These are phyloP conservation scores for Eucalyptus urophylla DNA, from an alignment of 345 rosid species.

Conservation along the genomic window DNA sequence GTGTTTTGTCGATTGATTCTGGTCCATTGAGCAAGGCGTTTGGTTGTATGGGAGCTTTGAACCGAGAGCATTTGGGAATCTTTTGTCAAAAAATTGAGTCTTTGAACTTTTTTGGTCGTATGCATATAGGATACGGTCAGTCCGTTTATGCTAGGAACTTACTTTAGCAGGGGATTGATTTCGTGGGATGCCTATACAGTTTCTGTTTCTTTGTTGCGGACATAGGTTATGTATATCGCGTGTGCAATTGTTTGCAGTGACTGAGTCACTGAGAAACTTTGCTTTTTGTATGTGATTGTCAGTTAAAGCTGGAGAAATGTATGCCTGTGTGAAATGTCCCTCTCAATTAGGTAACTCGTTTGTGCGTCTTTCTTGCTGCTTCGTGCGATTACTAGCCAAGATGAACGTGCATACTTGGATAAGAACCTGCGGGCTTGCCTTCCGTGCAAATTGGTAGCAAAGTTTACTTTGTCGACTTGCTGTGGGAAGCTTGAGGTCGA, in stretches of 20 bases:
- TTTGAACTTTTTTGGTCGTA: background rate
- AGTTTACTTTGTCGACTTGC: background rate
- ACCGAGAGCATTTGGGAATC: background rate
- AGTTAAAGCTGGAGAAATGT: background rate
- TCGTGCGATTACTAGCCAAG: background rate
- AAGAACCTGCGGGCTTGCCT: background rate
- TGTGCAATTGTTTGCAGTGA: background rate
- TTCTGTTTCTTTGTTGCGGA: background rate
- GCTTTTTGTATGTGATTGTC: background rate
- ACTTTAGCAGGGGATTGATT: background rate
- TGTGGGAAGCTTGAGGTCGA: background rate
- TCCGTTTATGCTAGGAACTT: background rate
- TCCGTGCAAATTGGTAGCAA: background rate
- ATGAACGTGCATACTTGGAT: background rate
- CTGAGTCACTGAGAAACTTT: background rate
- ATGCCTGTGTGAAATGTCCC: background rate
- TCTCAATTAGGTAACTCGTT: background rate
- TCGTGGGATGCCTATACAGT: background rate
- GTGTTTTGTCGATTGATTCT: background rate
- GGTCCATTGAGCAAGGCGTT: background rate
- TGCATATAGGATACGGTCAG: background rate
- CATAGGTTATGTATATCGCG: background rate
- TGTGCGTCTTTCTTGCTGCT: background rate
- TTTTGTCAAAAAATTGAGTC: background rate
- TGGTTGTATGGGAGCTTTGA: background rate